Conservation (phyloP, 169 alveolate genomes). For the Eimeria sp. region DNA sequence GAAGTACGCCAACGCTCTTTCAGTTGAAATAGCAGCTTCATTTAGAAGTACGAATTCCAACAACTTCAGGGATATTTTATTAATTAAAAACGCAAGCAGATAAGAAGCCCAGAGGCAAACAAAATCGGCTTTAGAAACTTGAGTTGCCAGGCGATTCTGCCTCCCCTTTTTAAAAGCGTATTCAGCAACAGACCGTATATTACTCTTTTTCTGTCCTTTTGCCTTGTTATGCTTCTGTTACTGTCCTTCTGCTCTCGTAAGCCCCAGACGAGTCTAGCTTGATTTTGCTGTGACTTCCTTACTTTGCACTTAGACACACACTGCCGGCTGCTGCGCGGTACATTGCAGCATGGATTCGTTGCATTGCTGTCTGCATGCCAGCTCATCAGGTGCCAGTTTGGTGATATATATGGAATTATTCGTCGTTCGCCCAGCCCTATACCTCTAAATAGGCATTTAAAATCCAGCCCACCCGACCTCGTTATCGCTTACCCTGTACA, state of each 20-base stretch:
- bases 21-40: slow-evolving; percentile 13
- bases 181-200: neutral
- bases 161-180: neutral
- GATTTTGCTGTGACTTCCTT: neutral
- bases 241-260: neutral
- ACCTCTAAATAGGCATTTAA: neutral
- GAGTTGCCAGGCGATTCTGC: neutral
- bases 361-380: neutral
- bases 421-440: neutral
- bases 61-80: slow-evolving; percentile 47
- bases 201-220: too few species aligned
- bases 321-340: neutral
- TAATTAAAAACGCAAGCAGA: neutral
- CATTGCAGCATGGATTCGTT: neutral
- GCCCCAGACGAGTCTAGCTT: neutral
- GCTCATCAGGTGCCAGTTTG: neutral
- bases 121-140: neutral
- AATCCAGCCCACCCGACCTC: neutral
- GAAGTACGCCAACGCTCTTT: neutral
- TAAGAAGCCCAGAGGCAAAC: neutral
- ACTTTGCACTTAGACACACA: neutral
- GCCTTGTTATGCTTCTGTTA: too few species aligned
- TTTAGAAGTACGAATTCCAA: slow-evolving; percentile 18
- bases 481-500: neutral
- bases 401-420: neutral